phyloP scores from a whole-genome alignment of 2,329 filamentous ascomycete genomes.

The Fusarium pseudograminearum region DNA sequence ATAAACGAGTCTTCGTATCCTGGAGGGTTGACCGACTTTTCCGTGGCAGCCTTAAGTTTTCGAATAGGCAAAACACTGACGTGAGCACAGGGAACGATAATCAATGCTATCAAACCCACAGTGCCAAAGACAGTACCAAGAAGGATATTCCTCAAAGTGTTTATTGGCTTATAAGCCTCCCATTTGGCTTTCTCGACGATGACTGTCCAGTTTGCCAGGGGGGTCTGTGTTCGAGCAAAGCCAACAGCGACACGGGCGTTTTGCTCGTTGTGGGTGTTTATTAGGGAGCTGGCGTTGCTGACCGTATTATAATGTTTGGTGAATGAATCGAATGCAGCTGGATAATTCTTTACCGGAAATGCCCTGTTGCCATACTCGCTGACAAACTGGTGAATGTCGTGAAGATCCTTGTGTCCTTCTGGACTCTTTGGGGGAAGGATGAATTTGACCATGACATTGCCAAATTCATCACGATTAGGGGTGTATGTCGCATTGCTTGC shows the following conservation, averaged over 20 bases:
- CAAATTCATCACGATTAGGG: slow-evolving; percentile 56
- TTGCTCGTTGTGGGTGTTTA: slow-evolving; percentile 81
- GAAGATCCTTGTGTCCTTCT: slow-evolving; percentile 59
- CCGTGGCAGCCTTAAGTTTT: slow-evolving; percentile 79
- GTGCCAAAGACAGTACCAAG: slow-evolving; percentile 89
- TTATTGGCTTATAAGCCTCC: slow-evolving; percentile 83
- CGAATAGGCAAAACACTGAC: slow-evolving; percentile 84
- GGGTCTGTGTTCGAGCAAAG: slow-evolving; percentile 75
- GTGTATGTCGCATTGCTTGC: slow-evolving; percentile 62
- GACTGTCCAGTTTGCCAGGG: slow-evolving; percentile 83
- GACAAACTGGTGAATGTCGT: slow-evolving; percentile 51
- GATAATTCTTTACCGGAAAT: slow-evolving; percentile 72
- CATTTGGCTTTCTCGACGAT: slow-evolving; percentile 79
- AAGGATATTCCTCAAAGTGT: slow-evolving; percentile 80
- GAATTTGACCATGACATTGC: slow-evolving; percentile 65
- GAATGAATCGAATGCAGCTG: slow-evolving; percentile 72
- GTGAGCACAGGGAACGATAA: slow-evolving; percentile 84
- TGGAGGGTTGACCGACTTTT: slow-evolving; percentile 76
- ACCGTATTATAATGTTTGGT: slow-evolving; percentile 60
- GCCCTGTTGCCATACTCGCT: slow-evolving; percentile 59
- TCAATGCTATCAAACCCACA: slow-evolving; percentile 75
- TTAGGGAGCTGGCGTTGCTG: slow-evolving; percentile 76
- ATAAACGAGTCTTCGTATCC: slow-evolving; percentile 65
- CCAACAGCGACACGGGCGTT: slow-evolving; percentile 79
- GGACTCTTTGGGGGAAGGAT: slow-evolving; percentile 67